phyloP scores from a whole-genome alignment of 202 grass and related monocot species.

The Alloteropsis angusta region DNA sequence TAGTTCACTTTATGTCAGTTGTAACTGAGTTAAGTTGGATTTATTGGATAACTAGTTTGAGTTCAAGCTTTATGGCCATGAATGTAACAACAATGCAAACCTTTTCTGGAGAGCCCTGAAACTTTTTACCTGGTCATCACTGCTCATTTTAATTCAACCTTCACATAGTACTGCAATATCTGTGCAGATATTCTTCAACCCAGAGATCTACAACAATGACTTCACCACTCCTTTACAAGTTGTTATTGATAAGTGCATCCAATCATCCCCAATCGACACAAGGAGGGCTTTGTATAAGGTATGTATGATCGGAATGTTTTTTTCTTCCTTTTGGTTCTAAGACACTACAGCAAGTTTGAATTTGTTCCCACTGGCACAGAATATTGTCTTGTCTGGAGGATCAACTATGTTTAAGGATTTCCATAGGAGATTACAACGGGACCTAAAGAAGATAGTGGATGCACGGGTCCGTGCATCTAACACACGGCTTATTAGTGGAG shows the following conservation, averaged over 20 bases:
- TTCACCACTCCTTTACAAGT: constrained; percentile 69
- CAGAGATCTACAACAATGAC: constrained; percentile 85
- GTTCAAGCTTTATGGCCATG: background rate
- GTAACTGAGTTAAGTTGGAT: background rate
- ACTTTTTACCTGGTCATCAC: background rate
- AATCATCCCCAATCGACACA: constrained; percentile 95
- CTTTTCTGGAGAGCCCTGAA: background rate
- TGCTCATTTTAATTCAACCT: background rate
- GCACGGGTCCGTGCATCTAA: constrained; percentile 54
- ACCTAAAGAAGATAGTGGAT: constrained; percentile 98
- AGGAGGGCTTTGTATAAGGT: constrained; percentile 96
- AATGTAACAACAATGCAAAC: background rate
- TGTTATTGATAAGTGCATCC: constrained; percentile 91
- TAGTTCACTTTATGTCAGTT: background rate
- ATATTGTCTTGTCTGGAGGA: constrained; percentile 91
- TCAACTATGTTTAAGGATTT: constrained; percentile 99
- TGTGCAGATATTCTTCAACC: constrained; percentile 88
- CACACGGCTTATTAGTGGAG: constrained; percentile 47
- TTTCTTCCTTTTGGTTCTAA: background rate
- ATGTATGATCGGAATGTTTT: constrained; percentile 2
- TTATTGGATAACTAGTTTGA: background rate
- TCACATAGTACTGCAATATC: constrained; percentile 3
- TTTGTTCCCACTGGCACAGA: constrained; percentile 43
- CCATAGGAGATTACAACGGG: constrained; percentile 91
- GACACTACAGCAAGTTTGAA: constrained; percentile 15